Percentiles rank a stretch among this genome's conserved stretches.
Conservation (phyloP, 805 yeast species). For the Saccharomycopsis javanensis region DNA sequence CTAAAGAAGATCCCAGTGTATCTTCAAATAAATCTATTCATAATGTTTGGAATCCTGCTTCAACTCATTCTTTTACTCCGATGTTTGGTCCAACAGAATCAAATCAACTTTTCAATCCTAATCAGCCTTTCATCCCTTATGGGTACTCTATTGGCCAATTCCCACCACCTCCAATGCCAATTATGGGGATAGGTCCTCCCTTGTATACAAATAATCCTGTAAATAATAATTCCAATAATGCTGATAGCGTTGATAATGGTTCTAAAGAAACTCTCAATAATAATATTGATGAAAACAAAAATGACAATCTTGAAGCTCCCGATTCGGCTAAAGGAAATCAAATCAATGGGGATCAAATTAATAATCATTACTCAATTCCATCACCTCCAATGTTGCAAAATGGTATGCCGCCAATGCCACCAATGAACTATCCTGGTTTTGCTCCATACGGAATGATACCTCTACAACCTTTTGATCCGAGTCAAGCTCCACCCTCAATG, state of each 20-base stretch:
- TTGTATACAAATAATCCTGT: slow-evolving; percentile 3
- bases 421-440: slow-evolving; percentile 43
- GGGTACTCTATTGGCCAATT: slow-evolving; percentile 29
- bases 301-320: background rate
- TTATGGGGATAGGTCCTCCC: slow-evolving; percentile 25
- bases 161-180: slow-evolving; percentile 24
- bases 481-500: slow-evolving; percentile 4
- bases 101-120: slow-evolving; percentile 23
- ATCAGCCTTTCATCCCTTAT: slow-evolving; percentile 28
- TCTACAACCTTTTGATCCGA: slow-evolving; percentile 17
- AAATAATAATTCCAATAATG: background rate
- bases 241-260: slow-evolving; percentile 11
- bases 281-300: background rate
- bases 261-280: slow-evolving; percentile 9
- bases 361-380: background rate
- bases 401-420: slow-evolving; percentile 14
- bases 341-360: background rate
- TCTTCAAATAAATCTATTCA: slow-evolving; percentile 3
- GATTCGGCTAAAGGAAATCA: background rate
- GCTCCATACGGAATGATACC: slow-evolving; percentile 32
- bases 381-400: background rate
- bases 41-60: slow-evolving; percentile 59
- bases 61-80: slow-evolving; percentile 53
- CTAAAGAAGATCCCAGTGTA: slow-evolving; percentile 9
- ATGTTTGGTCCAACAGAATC: slow-evolving; percentile 20